phyloP scores from a whole-genome alignment of 176 grass and related monocot genomes.

The Eragrostis curvula region DNA sequence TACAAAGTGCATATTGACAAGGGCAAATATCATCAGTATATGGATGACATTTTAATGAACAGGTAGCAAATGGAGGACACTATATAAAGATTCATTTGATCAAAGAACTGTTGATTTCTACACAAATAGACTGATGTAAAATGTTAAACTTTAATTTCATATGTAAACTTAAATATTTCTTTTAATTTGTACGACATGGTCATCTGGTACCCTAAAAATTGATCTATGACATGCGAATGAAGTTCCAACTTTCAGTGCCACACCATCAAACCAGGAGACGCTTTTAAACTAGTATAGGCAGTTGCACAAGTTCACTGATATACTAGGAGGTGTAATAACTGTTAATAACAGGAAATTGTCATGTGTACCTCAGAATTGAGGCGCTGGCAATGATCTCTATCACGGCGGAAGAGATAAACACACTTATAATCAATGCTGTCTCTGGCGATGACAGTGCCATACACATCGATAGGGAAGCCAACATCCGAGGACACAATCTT shows the following conservation, averaged over 20 bases:
- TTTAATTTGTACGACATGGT: neutral
- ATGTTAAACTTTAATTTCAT: too few species aligned
- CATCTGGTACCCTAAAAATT: neutral
- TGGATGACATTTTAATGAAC: neutral
- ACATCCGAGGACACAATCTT: neutral
- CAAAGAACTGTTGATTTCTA: too few species aligned
- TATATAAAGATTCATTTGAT: neutral
- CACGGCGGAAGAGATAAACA: constrained; percentile 14
- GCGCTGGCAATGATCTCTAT: constrained; percentile 20
- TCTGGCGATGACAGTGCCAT: constrained; percentile 14
- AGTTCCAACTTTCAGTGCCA: neutral
- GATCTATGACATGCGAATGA: neutral
- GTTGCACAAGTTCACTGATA: too few species aligned
- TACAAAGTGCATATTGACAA: neutral
- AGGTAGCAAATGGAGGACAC: neutral
- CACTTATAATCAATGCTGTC: neutral
- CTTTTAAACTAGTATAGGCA: too few species aligned
- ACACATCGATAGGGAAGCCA: constrained; percentile 5
- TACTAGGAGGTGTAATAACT: too few species aligned
- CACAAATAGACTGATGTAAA: too few species aligned
- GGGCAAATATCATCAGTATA: neutral
- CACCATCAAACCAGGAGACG: neutral
- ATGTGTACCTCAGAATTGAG: constrained; percentile 22
- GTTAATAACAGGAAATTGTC: neutral
- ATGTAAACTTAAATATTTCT: neutral